Evolutionary conservation across 257 asterid species (phyloP), one percentile per base, ranked within the genome.

Genomic region (Nicotiana paniculata): DNA sequence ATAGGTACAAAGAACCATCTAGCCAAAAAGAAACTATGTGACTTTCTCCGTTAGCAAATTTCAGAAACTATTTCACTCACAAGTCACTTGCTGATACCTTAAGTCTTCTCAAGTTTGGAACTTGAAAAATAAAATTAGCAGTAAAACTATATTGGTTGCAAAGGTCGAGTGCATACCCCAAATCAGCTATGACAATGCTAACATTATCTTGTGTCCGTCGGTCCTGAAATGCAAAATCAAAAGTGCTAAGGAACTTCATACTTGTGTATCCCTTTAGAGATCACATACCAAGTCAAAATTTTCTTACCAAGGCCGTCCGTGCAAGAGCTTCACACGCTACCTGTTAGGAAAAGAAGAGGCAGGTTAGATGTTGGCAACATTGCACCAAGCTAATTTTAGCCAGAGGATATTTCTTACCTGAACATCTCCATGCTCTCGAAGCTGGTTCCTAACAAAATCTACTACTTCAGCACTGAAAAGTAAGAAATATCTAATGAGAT

Each of bases 281-380:
- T 75, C 0, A n/a, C 0, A 39, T 6, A 39, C 9, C 1, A 39
- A 39, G 9, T 6, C 9, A 32, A 32, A 32, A 32, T 32, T 43
- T 80, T 37, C 82, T 85, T 92, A 95, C 98, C 97, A 96, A 89
- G 74, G 98, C 98, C 88, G 82, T 84, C 77, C 89, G 90, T 6
- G 96, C 97, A 76, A 94, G 97, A 69, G 96, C 96, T 87, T 94
- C 99, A 51, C 92, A 91, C 26, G 99, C 98, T 90, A 84, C 86
- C 98, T 95, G 96, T 67, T 54, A 69, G 54, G 33, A 46, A 46
- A 9, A 2, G 13, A 58, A 46, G 63, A 84, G 81, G 24, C 26
- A 69, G 77, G 83, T 85, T 67, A 87, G n/a, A 76, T 76, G 35
- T 32, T 72, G 46, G 58, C 81, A 55, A 35, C 33, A 55, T 24